Base-by-base conservation (phyloP, 2,329 filamentous ascomycete species). In the Westerdykella aurantiaca region DNA sequence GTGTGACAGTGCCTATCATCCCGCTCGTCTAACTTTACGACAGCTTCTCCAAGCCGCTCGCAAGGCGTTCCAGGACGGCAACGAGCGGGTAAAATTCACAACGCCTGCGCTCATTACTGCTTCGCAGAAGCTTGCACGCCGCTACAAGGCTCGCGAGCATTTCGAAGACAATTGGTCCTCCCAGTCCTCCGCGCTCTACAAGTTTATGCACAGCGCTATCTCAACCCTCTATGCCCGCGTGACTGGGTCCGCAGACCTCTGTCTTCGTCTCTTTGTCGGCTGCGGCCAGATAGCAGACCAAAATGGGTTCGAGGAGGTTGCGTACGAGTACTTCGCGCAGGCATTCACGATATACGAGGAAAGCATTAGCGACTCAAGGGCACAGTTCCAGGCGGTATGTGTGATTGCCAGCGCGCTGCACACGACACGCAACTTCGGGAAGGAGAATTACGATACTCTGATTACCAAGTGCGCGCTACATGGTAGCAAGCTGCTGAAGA, bases 291-390 rank as follows among this genome's bases (percentile, higher is more conserved):
- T 94, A 25, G 90, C 93, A 10, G 90, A 96, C 58, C 84, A 93
- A 67, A 88, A 83, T 10, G 86, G 86, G 2, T 94, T 95, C 55
- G 91, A 98, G 65, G 93, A 98, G 70, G 88, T 95, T 34, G 86
- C 89, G 10, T 98, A 98, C 66, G 93, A 98, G 64, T 98, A 94
- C 72, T 97, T 96, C 57, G 93, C 93, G 0, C 93, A 98, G 68
- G 91, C 93, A 0, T 98, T 98, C 58, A 97, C 91, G 0, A 88
- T 97, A 7, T 98, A 98, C 63, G 93, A 98, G 64, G 93, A 98
- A 68, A 85, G 88, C 0, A 86, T 98, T 51, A 93, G 88, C 49
- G 94, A 98, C 66, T 95, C 89, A 13, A 85, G 94, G 66, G 91
- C 90, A 12, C 93, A 98, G 66, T 98, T 97, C 74, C 93, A 98